Base-by-base conservation (phyloP, 352 stramenopile genomes). In the Salisapilia sapeloensis region DNA sequence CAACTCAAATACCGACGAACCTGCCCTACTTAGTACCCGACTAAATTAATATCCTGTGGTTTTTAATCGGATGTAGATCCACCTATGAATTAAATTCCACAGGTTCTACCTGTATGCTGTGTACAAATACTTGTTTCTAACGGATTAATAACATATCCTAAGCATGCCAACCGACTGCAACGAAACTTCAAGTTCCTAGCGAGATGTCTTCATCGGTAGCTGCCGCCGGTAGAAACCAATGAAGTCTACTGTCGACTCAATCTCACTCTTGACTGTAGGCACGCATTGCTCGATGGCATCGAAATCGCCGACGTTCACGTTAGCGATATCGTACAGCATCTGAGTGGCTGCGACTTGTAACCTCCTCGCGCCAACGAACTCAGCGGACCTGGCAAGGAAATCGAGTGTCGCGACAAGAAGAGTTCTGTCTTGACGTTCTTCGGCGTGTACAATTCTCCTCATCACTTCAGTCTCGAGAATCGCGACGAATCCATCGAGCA, bases 401-500 rank as follows among this genome's bases (percentile, higher is more conserved):
- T 85, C 65, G 7, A 81, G 35, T 6, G 69, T 55, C 33, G 79
- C 70, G 22, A 85, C 51, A 17, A 81, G 43, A 14, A 53, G 46
- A 0, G 48, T 53, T 24, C 66, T 60, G 34, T 70, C 70, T 18
- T 49, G 46, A 3, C 38, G 30, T 4, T 32, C 48, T 24, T 79
- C 34, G 4, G 65, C 67, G 0, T 27, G 29, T 9, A 35, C 29
- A 5, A 85, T 38, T 11, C 60, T 59, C 10, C 60, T 60, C 1
- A 52, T 20, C 33, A 85, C 71, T 6, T 78, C 60, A 6, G 52
- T 50, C 10, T 58, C 33, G 13, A 59, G 57, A 29, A 85, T 42
- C 23, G 82, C 63, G 9, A 55, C 44, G 28, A 63, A 85, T 0
- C 70, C 70, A 24, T 77, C 51, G 7, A 85, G 47, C 70, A 85